Percentiles rank a stretch among this genome's conserved stretches.
Conservation (phyloP, 164 flowering plant genomes). For the Stephania cephalantha region DNA sequence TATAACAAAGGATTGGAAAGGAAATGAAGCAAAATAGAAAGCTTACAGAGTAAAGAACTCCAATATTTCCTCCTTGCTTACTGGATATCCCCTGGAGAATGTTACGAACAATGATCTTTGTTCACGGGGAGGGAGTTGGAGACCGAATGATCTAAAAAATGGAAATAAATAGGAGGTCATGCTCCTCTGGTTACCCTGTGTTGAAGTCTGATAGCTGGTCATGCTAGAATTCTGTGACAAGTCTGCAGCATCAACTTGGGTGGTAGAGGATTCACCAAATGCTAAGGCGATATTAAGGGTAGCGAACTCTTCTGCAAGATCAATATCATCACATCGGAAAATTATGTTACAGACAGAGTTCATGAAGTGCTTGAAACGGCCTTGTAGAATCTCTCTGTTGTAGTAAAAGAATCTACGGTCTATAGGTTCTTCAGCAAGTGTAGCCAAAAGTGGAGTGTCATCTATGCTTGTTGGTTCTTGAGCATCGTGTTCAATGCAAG, state of each 20-base stretch:
- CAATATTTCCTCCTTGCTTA: not conserved
- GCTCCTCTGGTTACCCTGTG: too few species aligned
- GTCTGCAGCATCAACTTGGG: not conserved
- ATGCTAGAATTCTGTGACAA: not conserved
- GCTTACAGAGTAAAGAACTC: conserved; percentile 1
- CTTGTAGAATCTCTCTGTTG: not conserved
- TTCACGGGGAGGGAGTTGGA: not conserved
- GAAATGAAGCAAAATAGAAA: not conserved
- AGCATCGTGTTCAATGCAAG: not conserved
- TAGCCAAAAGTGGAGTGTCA: not conserved
- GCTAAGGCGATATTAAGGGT: not conserved
- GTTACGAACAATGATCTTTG: not conserved
- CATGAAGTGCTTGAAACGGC: not conserved
- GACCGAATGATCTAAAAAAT: not conserved
- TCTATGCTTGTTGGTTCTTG: not conserved
- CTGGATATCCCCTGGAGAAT: not conserved
- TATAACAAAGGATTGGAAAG: not conserved
- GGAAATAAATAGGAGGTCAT: not conserved
- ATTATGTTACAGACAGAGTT: not conserved
- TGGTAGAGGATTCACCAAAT: not conserved
- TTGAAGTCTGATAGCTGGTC: not conserved
- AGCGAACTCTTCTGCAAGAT: not conserved
- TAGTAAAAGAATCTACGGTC: not conserved
- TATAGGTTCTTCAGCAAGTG: not conserved
- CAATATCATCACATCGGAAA: not conserved